Conservation (phyloP, 169 alveolate species). For the Theileria parva region DNA sequence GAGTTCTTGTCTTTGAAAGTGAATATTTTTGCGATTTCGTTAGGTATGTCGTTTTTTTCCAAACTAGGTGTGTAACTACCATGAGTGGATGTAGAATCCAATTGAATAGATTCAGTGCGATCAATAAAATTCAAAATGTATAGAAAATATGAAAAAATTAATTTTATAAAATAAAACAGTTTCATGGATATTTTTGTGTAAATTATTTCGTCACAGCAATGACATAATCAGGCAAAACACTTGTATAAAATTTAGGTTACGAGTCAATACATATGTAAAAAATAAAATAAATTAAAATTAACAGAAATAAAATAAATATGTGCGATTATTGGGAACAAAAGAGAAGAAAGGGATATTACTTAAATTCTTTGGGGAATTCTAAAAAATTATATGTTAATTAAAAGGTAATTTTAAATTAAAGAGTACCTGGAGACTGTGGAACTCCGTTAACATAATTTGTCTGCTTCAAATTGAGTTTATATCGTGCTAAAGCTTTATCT, state of each 20-base stretch:
- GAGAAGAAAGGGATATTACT: conserved; percentile 15
- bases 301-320: not conserved
- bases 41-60: conserved; percentile 49
- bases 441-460: conserved; percentile 71
- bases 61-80: conserved; percentile 18
- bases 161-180: not conserved
- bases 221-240: not conserved
- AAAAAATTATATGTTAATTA: not conserved
- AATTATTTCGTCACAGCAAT: not conserved
- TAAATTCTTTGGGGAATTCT: conserved; percentile 47
- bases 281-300: not conserved
- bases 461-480: conserved; percentile 71
- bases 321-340: conserved; percentile 51
- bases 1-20: conserved; percentile 41
- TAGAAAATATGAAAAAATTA: not conserved
- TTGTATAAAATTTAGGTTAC: not conserved
- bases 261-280: not conserved
- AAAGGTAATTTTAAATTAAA: not conserved
- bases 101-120: not conserved
- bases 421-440: conserved; percentile 73
- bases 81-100: not conserved
- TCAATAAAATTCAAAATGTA: not conserved
- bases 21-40: conserved; percentile 55
- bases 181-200: not conserved
- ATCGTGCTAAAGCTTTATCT: conserved; percentile 77